These are phyloP conservation scores for Microbotryum lychnidis-dioicae DNA, from an alignment of 1,284 basidiomycete species.

Conservation along the genomic window DNA sequence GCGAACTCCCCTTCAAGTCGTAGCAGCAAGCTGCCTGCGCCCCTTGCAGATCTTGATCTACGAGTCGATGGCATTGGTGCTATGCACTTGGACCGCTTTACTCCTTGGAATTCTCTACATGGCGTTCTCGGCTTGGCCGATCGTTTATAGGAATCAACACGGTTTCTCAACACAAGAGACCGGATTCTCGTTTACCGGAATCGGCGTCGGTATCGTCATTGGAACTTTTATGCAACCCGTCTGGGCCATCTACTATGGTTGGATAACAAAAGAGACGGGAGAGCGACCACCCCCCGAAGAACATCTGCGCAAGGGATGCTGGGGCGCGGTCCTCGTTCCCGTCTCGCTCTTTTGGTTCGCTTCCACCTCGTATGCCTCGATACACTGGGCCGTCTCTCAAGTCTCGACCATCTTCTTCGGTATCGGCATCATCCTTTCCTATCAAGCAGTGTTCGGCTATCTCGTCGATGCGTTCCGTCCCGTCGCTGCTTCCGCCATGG, in stretches of 20 bases:
- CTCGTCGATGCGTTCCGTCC: constrained; percentile 58
- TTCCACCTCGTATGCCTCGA: constrained; percentile 56
- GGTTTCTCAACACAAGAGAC: constrained; percentile 52
- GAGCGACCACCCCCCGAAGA: constrained; percentile 54
- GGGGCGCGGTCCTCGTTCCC: constrained; percentile 60
- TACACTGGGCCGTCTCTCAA: constrained; percentile 53
- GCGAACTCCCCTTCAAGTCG: constrained; percentile 45
- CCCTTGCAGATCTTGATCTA: constrained; percentile 65
- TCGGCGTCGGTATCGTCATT: constrained; percentile 58
- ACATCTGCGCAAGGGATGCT: constrained; percentile 57
- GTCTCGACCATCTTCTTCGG: constrained; percentile 51
- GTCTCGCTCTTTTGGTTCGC: constrained; percentile 62
- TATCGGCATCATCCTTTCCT: constrained; percentile 53
- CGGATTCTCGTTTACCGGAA: constrained; percentile 62
- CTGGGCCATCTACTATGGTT: constrained; percentile 49
- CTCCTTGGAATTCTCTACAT: constrained; percentile 64
- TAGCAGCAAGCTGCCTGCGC: constrained; percentile 52
- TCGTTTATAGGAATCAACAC: constrained; percentile 56
- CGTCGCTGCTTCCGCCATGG: constrained; percentile 67
- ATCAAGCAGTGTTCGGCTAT: constrained; percentile 58
- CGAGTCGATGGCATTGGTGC: constrained; percentile 65
- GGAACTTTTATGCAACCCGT: constrained; percentile 53
- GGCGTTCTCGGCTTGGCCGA: constrained; percentile 57
- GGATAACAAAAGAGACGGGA: constrained; percentile 44
- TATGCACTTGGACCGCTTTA: constrained; percentile 55